Evolutionary conservation across 2,329 filamentous ascomycete genomes (phyloP), one percentile per base, ranked within the genome.

Genomic region (Cladorrhinum sp.): DNA sequence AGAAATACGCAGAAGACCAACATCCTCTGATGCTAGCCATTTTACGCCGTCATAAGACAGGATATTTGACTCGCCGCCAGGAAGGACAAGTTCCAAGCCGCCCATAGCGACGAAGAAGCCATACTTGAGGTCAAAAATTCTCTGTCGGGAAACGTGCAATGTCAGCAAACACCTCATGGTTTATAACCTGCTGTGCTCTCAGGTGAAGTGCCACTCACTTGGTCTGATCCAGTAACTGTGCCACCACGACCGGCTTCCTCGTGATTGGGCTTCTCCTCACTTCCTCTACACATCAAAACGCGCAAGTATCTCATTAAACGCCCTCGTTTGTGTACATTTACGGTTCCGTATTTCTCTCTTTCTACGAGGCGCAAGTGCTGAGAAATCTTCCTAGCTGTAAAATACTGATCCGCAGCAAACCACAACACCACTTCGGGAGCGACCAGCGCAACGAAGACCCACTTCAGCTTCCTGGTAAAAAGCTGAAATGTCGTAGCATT

Each of bases 41-140:
- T 18, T 45, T 5, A 45, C 41, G 8, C n/a, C 41, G 8, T 45
- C 41, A 16, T 18, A 7, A 7, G 41, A 45, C 3, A 45, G 41
- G 41, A 22, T 13, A 12, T 16, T 36, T 3, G 32, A 3, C 8
- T 36, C 32, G 9, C 16, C 32, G 32, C 16, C 16, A 12, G 16
- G 32, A 36, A 18, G 10, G 32, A 16, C 23, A 9, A 16, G 24
- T 22, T 18, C 62, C 48, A 8, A 73, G 0, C 73, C 71, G 0
- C 72, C 71, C 69, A 71, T 73, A 10, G 67, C 62, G 12, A 69
- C 65, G 32, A 70, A 74, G 51, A 73, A 73, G 9, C 64, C 64
- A 12, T 73, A 70, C 6, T 64, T 56, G 3, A 66, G 50, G 8
- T 65, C 65, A 13, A 55, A 60, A 45, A n/a, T 45, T 22, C 20